Evolutionary conservation across 2,329 filamentous ascomycete species (phyloP), one percentile per base, ranked within the genome.

Genomic region (Fonsecaea pugnacius): DNA sequence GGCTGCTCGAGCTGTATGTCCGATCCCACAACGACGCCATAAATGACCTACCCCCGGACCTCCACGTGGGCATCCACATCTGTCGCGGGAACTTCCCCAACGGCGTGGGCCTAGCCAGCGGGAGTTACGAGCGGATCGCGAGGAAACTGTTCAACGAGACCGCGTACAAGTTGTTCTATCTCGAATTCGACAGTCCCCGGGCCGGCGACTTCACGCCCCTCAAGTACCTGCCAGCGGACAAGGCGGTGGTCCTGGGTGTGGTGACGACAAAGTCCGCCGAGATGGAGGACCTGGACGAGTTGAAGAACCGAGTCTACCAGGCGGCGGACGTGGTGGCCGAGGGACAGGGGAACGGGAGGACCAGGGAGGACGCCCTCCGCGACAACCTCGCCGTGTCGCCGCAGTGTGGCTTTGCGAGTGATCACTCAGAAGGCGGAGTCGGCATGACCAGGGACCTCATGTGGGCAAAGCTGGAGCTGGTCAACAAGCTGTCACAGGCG

Each of bases 1-100:
- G 88, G 69, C 86, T 91, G 51, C 84, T 93, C 24, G 88, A 91
- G 70, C 85, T 88, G 32, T 93, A 93, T 77, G 89, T 93, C 75
- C 81, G 84, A 66, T 91, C 72, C 79, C 81, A 71, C 84, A 85
- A 71, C 50, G 62, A 65, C 43, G 62, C 58, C 16, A 43, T 65
- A 30, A 21, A 5, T 1, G 53, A 58, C 5, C 30, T 65, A 7
- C 65, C 65, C 5, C 6, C 63, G 21, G 65, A 69, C 51, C 33
- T 69, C 8, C 40, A 57, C 14, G 50, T 67, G 7, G 67, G 67
- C 3, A 51, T 69, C 12, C 67, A 69, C 53, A 63, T 69, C 30
- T 67, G 65, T 40, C 62, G 67, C 9, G 67, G 66, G 10, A 69
- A 69, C 55, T 65, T 67, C 55, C 58, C 59, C 50, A 63, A 61